Conservation (phyloP, 768 basidiomycete genomes). For the Leccinum ochraceum region DNA sequence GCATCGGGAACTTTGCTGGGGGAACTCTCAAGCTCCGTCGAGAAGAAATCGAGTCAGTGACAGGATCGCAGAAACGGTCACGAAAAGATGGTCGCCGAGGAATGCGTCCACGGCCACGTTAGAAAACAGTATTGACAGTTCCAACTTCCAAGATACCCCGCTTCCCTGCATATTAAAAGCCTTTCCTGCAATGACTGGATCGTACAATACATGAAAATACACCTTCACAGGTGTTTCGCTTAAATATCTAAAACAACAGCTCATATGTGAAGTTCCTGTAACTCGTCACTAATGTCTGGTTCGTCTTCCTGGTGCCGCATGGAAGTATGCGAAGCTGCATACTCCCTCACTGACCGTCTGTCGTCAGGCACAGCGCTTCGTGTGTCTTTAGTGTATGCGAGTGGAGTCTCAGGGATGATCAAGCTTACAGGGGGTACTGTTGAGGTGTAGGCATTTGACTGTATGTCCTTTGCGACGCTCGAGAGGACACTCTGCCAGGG, state of each 20-base stretch:
- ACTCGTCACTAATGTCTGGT: conserved; percentile 23
- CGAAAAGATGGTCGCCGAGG: conserved; percentile 2
- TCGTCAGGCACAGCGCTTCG: conserved; percentile 28
- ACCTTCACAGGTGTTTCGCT: conserved; percentile 6
- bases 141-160: too few species aligned
- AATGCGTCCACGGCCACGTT: conserved; percentile 10
- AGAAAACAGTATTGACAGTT: background rate
- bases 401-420: background rate
- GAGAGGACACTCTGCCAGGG: conserved; percentile 27
- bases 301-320: conserved; percentile 21
- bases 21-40: conserved; percentile 67
- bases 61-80: conserved; percentile 25
- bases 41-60: conserved; percentile 53
- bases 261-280: conserved; percentile 29
- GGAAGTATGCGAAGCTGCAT: conserved; percentile 18
- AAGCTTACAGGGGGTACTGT: conserved; percentile 23
- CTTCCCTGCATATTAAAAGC: background rate
- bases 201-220: conserved; percentile 8
- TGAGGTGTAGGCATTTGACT: conserved; percentile 18
- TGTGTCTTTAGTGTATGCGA: conserved; percentile 9
- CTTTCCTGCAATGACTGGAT: background rate
- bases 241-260: conserved; percentile 3
- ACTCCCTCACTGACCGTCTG: conserved; percentile 25
- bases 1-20: conserved; percentile 72
- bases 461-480: conserved; percentile 30